These are phyloP conservation scores for Chrysoporthe deuterocubensis DNA, from an alignment of 2,329 filamentous ascomycete genomes.

Conservation along the genomic window DNA sequence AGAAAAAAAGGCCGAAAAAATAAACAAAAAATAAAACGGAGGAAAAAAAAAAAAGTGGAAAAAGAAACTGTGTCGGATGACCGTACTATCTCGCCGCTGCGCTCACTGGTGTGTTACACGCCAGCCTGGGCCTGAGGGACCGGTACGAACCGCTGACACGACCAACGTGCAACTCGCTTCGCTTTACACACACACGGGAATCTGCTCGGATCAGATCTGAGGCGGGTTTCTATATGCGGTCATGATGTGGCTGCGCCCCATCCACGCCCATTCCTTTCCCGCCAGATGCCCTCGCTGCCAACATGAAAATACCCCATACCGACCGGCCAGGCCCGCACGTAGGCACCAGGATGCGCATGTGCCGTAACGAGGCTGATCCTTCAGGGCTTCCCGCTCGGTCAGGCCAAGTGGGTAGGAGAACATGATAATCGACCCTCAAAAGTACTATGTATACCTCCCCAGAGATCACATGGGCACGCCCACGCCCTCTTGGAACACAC, in stretches of 20 bases:
- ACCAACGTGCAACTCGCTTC: neutral
- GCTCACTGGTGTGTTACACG: constrained; percentile 2
- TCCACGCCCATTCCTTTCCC: constrained; percentile 20
- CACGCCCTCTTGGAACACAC: neutral
- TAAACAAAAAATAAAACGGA: too few relatives aligned
- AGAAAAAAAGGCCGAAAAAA: too few relatives aligned
- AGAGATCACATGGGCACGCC: constrained; percentile 3
- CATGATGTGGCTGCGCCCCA: constrained; percentile 25
- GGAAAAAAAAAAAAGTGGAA: too few relatives aligned
- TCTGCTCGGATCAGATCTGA: constrained; percentile 19
- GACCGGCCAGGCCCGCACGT: constrained; percentile 16
- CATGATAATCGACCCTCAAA: neutral
- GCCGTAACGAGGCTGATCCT: constrained; percentile 29
- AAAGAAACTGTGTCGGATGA: constrained; percentile 6
- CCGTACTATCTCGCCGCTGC: neutral
- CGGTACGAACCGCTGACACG: constrained; percentile 3
- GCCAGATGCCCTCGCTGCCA: constrained; percentile 4
- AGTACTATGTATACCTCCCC: neutral
- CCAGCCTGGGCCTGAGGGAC: neutral
- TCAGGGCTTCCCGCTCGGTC: constrained; percentile 23
- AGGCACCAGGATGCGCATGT: constrained; percentile 28
- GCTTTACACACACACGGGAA: neutral
- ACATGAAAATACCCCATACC: constrained; percentile 14
- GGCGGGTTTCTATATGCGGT: constrained; percentile 21
- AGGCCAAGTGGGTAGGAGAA: constrained; percentile 11